A percentile compares a stretch with the other conserved stretches of the same genome.
Evolutionary conservation across 371 early-diverging fungal genomes (phyloP).

Genomic region (Batkoa obscura): DNA sequence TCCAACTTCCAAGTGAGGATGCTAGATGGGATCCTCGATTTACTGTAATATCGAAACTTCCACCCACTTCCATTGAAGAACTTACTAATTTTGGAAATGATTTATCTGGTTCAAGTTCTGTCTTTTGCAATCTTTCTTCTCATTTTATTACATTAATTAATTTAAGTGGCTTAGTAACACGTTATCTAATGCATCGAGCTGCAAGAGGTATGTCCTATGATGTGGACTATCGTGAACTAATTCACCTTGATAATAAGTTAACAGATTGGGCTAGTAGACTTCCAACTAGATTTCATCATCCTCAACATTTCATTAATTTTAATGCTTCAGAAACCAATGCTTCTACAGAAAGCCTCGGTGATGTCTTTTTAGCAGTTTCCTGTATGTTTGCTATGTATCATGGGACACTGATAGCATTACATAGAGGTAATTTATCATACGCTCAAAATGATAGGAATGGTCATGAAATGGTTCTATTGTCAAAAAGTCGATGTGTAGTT

Average conservation of each 20-base stretch:
- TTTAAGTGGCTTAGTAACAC: constrained; percentile 1
- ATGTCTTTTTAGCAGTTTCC: not conserved
- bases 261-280: not conserved
- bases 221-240: not conserved
- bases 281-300: not conserved
- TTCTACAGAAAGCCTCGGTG: not conserved
- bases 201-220: constrained; percentile 1
- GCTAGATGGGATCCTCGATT: constrained; percentile 6
- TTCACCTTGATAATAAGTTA: not conserved
- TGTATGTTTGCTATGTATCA: constrained; percentile 5
- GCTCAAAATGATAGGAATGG: not conserved
- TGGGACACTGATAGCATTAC: not conserved
- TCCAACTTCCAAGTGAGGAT: not conserved
- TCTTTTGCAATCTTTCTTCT: constrained; percentile 5
- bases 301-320: not conserved
- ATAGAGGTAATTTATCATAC: constrained; percentile 2
- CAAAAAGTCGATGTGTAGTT: not conserved
- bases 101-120: not conserved
- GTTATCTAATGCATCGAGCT: not conserved
- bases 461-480: not conserved
- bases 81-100: constrained; percentile 2
- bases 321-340: not conserved
- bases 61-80: not conserved
- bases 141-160: constrained; percentile 3
- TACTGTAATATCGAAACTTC: not conserved